Percentiles rank a stretch among this genome's conserved stretches.
Evolutionary conservation across 2,329 filamentous ascomycete species (phyloP).

Genomic region (Myriosclerotinia scirpicola): DNA sequence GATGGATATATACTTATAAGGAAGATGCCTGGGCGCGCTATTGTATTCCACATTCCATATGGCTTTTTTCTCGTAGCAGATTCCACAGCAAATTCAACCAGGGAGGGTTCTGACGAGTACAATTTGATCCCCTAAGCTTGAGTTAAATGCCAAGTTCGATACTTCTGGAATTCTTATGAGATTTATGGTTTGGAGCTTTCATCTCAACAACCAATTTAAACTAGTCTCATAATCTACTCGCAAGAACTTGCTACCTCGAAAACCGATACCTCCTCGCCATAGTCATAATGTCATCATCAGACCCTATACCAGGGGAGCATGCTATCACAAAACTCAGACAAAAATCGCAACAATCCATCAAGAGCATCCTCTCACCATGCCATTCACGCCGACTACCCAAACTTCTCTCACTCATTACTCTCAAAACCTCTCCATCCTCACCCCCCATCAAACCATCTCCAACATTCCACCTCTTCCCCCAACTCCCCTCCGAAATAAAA

Average conservation of each 20-base stretch:
- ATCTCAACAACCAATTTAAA: background rate
- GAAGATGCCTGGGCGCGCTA: too few relatives aligned
- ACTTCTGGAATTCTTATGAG: background rate
- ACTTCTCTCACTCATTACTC: background rate
- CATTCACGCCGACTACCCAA: background rate
- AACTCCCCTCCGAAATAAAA: conserved; percentile 19
- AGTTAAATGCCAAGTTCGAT: background rate
- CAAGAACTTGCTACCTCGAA: background rate
- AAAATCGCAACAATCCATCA: conserved; percentile 7
- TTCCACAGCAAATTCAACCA: background rate
- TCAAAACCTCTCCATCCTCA: background rate
- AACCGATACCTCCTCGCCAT: too few relatives aligned
- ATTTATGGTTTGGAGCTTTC: background rate
- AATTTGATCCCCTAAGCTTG: background rate
- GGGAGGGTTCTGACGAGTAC: background rate
- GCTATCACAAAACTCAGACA: background rate
- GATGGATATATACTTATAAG: background rate
- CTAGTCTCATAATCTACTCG: background rate
- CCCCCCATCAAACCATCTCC: background rate
- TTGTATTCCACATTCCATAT: background rate
- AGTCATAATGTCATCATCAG: conserved; percentile 2
- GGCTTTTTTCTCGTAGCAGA: background rate
- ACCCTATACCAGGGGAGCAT: background rate
- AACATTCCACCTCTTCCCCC: conserved; percentile 11
- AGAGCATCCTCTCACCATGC: background rate